Evolutionary conservation across 139 green algal genomes (phyloP).

Genomic region (Chlamydomonas schloesseri): DNA sequence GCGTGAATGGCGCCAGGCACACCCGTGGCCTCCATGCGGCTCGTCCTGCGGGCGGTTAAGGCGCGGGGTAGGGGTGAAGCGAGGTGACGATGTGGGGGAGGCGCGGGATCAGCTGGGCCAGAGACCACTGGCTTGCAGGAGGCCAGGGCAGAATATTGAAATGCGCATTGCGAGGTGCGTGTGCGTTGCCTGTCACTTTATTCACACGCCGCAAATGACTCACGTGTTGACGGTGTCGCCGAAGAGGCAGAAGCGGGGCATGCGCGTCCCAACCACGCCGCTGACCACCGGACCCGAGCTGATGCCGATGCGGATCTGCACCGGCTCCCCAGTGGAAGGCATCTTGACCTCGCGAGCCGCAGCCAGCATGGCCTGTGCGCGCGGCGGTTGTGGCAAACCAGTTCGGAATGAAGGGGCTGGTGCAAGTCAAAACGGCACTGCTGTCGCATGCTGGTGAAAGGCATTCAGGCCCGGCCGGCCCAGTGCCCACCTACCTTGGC

Average conservation of each 20-base stretch:
- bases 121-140: too few species aligned
- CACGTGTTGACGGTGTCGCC: conserved; percentile 62
- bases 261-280: conserved; percentile 53
- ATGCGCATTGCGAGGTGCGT: too few species aligned
- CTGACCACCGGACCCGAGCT: conserved; percentile 37
- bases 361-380: conserved; percentile 15
- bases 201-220: not conserved
- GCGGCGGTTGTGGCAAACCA: not conserved
- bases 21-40: conserved; percentile 23
- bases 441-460: too few species aligned
- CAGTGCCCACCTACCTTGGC: not conserved
- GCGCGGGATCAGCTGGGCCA: too few species aligned
- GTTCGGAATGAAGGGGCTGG: too few species aligned
- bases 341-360: conserved; percentile 19
- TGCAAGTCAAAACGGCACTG: too few species aligned
- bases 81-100: too few species aligned
- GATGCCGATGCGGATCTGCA: conserved; percentile 37
- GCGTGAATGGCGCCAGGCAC: conserved; percentile 17
- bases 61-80: too few species aligned
- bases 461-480: too few species aligned
- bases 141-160: too few species aligned
- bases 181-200: too few species aligned
- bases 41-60: not conserved
- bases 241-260: conserved; percentile 58
- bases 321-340: conserved; percentile 2